These are phyloP conservation scores for Penstemon eatonii DNA, from an alignment of 257 asterid genomes.

Conservation along the genomic window DNA sequence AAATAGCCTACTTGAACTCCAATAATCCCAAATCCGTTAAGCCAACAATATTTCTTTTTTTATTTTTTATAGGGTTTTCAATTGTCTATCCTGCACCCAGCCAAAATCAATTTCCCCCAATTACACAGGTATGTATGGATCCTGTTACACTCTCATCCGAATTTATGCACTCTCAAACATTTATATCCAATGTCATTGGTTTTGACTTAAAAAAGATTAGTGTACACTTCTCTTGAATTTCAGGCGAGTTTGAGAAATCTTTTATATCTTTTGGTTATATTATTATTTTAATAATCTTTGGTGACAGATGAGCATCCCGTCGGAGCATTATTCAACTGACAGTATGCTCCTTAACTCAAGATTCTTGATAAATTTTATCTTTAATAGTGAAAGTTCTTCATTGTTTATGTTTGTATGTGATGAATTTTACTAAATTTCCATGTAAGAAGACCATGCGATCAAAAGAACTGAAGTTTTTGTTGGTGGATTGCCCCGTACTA, in stretches of 20 bases:
- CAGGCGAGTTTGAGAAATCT: not conserved
- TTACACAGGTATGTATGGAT: conserved; percentile 24
- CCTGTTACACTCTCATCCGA: not conserved
- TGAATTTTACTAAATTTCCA: conserved; percentile 7
- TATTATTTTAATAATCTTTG: conserved; percentile 19
- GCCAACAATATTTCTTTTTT: too few relatives aligned
- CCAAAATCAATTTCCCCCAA: not conserved
- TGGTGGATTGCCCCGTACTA: conserved; percentile 72
- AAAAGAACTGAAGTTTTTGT: conserved; percentile 78
- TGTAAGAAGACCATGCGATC: conserved; percentile 33
- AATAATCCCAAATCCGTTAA: conserved; percentile 8
- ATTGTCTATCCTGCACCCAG: conserved; percentile 8
- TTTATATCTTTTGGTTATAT: not conserved
- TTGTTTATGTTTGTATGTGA: conserved; percentile 12
- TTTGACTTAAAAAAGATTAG: not conserved
- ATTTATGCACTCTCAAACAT: not conserved
- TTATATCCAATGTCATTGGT: conserved; percentile 4
- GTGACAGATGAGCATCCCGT: conserved; percentile 44
- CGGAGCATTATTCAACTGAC: conserved; percentile 36
- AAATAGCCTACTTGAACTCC: not conserved
- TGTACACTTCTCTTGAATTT: not conserved
- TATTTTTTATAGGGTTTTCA: conserved; percentile 29
- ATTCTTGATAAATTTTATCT: conserved; percentile 1
- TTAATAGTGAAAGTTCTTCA: not conserved
- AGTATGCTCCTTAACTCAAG: conserved; percentile 33